Evolutionary conservation across 2,329 filamentous ascomycete species (phyloP), one percentile per base, ranked within the genome.

Genomic region (Xylariaceae sp.): DNA sequence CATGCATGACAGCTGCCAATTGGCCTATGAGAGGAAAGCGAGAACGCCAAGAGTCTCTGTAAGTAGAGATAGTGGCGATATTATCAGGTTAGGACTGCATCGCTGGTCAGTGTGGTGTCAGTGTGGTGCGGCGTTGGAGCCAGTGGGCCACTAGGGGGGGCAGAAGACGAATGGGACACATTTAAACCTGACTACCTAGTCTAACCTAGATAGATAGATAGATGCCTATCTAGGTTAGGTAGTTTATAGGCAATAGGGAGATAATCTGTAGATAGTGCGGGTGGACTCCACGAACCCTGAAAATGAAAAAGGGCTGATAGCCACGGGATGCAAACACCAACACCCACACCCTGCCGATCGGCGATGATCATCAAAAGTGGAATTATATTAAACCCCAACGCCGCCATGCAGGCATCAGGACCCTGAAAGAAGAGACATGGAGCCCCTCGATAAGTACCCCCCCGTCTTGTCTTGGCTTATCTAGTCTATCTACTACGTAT

Each of bases 41-140:
- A 37, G 5, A 37, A 37, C 35, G 35, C 35, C 35, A 37, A 37
- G 35, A 19, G 19, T 19, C 19, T 19, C 19, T 19, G 19, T 19
- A 19, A 19, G 19, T 19, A 19, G 19, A 19, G 19, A 19, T 19
- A 19, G 19, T 19, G 19, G 53, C 41, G 32, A 52, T 39, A 27
- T 19, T 46, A 43, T 27, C 26, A 47, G 35, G 42, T 34, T 11
- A 37, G 5, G 35, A 37, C 35, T 11, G 35, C 35, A 37, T 11
- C 40, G 50, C 29, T 30, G 50, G 45, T 44, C 26, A 29, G 41
- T 29, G 39, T 44, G 43, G 51, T 31, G 50, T 26, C 54, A 51
- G 57, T 49, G 46, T 45, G 54, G 51, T 57, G 49, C 46, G 48
- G 54, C 41, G 50, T 19, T 45, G 43, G 55, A 51, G 55, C 57